Percentiles rank a stretch among this genome's conserved stretches.
Conservation (phyloP, 495 filamentous ascomycete genomes). For the Hyaloscypha hepaticicola region DNA sequence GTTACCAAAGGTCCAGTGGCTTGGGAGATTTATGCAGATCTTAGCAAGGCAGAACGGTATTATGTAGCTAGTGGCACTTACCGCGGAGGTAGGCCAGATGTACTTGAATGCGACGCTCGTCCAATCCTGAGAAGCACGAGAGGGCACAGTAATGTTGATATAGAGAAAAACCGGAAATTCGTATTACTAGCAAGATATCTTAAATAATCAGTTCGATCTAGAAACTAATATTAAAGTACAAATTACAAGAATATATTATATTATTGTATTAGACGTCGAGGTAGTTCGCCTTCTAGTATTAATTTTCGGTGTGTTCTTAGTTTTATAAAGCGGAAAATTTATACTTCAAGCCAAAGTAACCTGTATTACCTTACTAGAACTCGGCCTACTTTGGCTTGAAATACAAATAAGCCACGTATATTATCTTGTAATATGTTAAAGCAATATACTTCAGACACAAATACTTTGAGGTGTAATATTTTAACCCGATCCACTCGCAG, state of each 20-base stretch:
- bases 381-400: conserved; percentile 28
- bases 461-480: neutral
- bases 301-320: conserved; percentile 10
- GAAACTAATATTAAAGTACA: conserved; percentile 4
- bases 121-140: too few species aligned
- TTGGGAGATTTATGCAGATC: neutral
- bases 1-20: neutral
- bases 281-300: conserved; percentile 8
- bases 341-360: conserved; percentile 16
- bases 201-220: conserved; percentile 1
- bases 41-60: neutral
- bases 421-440: conserved; percentile 27
- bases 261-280: conserved; percentile 14
- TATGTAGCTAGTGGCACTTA: too few species aligned
- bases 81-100: conserved; percentile 5
- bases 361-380: conserved; percentile 15
- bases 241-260: conserved; percentile 9
- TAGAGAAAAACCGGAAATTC: conserved; percentile 7
- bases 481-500: too few species aligned
- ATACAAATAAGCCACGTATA: conserved; percentile 25
- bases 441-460: conserved; percentile 12
- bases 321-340: conserved; percentile 14
- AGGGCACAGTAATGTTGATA: neutral
- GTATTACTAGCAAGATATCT: conserved; percentile 3
- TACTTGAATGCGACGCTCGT: too few species aligned